Evolutionary conservation across 2,329 filamentous ascomycete genomes (phyloP).

Genomic region (Furcasterigmium furcatum): DNA sequence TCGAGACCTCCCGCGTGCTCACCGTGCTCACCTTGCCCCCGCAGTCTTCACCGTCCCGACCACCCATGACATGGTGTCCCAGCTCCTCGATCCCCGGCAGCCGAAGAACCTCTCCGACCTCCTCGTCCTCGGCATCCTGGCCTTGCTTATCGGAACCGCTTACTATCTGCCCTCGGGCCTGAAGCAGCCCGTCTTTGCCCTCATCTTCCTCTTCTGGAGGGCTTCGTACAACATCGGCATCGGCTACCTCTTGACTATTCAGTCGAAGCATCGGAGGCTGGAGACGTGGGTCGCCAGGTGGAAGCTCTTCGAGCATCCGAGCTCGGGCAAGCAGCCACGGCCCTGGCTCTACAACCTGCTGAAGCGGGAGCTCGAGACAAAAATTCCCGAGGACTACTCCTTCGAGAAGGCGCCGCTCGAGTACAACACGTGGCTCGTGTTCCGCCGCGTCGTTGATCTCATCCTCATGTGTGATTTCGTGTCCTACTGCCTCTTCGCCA

Average conservation of each 20-base stretch:
- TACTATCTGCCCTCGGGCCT: constrained; percentile 67
- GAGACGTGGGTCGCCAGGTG: constrained; percentile 85
- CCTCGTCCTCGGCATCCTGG: constrained; percentile 75
- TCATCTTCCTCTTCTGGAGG: constrained; percentile 89
- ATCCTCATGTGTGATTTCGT: constrained; percentile 99
- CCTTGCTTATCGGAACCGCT: constrained; percentile 68
- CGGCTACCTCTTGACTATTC: constrained; percentile 80
- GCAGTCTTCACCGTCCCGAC: constrained; percentile 92
- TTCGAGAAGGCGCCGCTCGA: constrained; percentile 92
- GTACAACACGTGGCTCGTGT: constrained; percentile 99
- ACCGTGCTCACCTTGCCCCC: constrained; percentile 3
- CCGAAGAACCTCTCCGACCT: constrained; percentile 92
- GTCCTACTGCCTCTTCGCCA: constrained; percentile 93
- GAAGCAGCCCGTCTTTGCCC: constrained; percentile 75
- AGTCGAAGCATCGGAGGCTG: constrained; percentile 84
- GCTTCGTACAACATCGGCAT: constrained; percentile 92
- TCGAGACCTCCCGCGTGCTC: neutral
- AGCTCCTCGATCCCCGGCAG: constrained; percentile 88
- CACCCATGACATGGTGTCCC: constrained; percentile 98
- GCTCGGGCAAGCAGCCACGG: constrained; percentile 76
- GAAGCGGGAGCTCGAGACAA: constrained; percentile 88
- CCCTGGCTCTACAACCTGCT: constrained; percentile 80
- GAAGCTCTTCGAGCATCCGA: constrained; percentile 80
- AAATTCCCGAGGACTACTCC: constrained; percentile 89
- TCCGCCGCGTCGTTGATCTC: constrained; percentile 90